Evolutionary conservation across 805 yeast species (phyloP), one percentile per base, ranked within the genome.

Genomic region (Cyberlindnera meyerae): DNA sequence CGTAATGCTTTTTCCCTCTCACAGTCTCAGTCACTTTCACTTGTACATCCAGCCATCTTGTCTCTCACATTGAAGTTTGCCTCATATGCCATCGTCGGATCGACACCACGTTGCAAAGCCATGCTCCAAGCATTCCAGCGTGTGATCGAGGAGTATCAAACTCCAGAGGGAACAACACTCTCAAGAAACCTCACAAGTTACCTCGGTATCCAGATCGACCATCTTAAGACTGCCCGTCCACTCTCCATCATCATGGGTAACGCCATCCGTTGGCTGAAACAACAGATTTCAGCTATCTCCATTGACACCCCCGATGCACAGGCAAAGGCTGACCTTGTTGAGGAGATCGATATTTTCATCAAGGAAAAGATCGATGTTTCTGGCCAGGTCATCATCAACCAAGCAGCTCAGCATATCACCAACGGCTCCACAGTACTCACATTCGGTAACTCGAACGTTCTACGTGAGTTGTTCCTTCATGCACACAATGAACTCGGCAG

Each of bases 231-330:
- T 8, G 89, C 96, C 4, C 76, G 98, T 45, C 97, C 97, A 1
- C 69, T 93, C 33, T 79, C 93, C 38, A 84, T 89, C 3, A 75
- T 96, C 1, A 93, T 93, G 98, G 98, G 98, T 37, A 93, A 89
- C 64, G 90, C 97, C 3, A 93, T 93, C 48, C 77, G 98, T 52
- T 89, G 97, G 96, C 71, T 93, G 45, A 93, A 93, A 55, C 97
- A 90, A 65, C 90, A 85, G 58, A 90, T 93, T 37, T 78, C 96
- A 1, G 71, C 75, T 29, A 76, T 90, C 33, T 79, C 88, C 40
- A 79, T 89, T 38, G 94, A 84, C 44, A 66, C 77, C 21, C 54
- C 64, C 4, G 71, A 65, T 39, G 42, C 47, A 13, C 72, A 71
- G 22, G 95, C 96, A 18, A 88, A 86, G 55, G 60, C 56, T 11